Percentiles rank a stretch among this genome's conserved stretches.
These are phyloP conservation scores for Chrysoporthe austroafricana DNA, from an alignment of 2,329 filamentous ascomycete species.

Conservation along the genomic window DNA sequence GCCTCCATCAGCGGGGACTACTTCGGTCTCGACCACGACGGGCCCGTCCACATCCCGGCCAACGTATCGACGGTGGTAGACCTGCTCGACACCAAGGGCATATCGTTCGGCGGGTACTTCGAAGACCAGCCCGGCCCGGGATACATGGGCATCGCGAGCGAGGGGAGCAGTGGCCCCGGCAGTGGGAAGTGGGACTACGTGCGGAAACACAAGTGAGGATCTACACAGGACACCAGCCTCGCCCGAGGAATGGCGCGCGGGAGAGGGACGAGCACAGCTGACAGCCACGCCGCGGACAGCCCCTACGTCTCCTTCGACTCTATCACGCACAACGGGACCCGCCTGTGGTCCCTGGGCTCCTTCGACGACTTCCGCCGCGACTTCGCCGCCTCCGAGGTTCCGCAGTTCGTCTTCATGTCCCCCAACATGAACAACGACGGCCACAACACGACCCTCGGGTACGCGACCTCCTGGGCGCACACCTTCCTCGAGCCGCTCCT, in stretches of 20 bases:
- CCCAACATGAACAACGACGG: conserved; percentile 70
- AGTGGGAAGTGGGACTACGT: conserved; percentile 43
- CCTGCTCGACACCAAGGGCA: conserved; percentile 45
- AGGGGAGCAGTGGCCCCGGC: conserved; percentile 37
- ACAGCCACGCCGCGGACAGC: conserved; percentile 31
- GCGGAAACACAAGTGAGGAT: conserved; percentile 45
- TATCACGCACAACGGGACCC: conserved; percentile 43
- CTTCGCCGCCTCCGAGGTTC: conserved; percentile 57
- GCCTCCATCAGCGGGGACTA: conserved; percentile 71
- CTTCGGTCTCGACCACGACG: conserved; percentile 53
- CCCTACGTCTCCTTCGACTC: conserved; percentile 49
- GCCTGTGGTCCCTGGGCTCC: conserved; percentile 65
- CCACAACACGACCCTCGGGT: conserved; percentile 60
- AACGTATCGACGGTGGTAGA: conserved; percentile 53
- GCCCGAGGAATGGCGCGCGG: neutral
- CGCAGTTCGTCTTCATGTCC: conserved; percentile 68
- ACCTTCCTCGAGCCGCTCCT: conserved; percentile 59
- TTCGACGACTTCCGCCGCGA: conserved; percentile 65
- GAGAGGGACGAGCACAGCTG: neutral
- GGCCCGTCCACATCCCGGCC: conserved; percentile 45
- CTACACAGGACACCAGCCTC: too few relatives aligned
- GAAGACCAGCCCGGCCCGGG: conserved; percentile 51
- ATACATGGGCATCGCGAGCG: conserved; percentile 49
- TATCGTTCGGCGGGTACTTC: conserved; percentile 51
- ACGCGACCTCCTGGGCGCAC: conserved; percentile 55